phyloP scores from a whole-genome alignment of 768 basidiomycete species.

The Tremella mesenterica region DNA sequence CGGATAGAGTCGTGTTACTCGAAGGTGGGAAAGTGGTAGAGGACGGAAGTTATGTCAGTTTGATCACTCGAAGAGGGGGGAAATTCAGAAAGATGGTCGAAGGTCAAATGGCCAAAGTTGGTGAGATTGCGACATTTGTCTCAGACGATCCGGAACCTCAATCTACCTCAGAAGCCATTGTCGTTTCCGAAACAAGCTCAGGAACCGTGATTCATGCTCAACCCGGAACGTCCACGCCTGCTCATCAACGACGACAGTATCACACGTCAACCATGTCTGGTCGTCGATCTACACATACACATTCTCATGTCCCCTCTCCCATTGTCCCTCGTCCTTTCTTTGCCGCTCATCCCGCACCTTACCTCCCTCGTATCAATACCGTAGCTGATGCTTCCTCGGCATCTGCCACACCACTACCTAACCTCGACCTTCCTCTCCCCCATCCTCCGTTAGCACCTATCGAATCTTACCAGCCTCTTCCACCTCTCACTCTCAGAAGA shows the following conservation, averaged over 20 bases:
- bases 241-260: background rate
- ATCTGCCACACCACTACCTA: conserved; percentile 16
- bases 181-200: background rate
- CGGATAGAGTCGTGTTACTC: conserved; percentile 78
- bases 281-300: conserved; percentile 9
- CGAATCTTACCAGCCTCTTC: conserved; percentile 30
- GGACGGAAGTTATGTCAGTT: conserved; percentile 31
- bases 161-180: background rate
- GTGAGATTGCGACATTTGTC: conserved; percentile 1
- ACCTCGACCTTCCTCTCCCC: conserved; percentile 27
- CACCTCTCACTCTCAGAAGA: conserved; percentile 48
- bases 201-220: background rate
- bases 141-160: background rate
- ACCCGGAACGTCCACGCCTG: background rate
- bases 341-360: conserved; percentile 16
- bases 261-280: background rate
- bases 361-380: conserved; percentile 13
- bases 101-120: conserved; percentile 35
- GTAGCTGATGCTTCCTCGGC: conserved; percentile 23
- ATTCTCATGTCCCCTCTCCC: too few relatives aligned
- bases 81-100: conserved; percentile 40
- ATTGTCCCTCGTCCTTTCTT: conserved; percentile 32
- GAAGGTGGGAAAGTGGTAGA: conserved; percentile 48
- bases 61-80: conserved; percentile 27
- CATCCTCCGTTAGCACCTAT: conserved; percentile 23